Conservation (phyloP, 2,329 filamentous ascomycete genomes). For the Proliferodiscus dingleyae region DNA sequence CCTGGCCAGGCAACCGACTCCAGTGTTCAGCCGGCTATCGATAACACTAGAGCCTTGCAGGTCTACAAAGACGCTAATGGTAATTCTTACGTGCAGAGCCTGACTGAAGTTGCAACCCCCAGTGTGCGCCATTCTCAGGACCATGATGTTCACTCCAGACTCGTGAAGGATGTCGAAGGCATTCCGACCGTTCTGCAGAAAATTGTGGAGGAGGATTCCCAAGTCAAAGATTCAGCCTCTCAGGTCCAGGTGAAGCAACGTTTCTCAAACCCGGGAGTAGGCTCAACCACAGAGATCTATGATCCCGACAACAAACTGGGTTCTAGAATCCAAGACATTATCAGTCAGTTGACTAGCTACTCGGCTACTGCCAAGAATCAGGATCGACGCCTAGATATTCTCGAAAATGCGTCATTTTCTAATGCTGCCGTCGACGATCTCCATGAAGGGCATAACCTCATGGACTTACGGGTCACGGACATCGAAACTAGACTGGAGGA, state of each 20-base stretch:
- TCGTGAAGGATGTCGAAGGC: slow-evolving; percentile 13
- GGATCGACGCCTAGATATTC: slow-evolving; percentile 58
- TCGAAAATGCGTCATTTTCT: slow-evolving; percentile 68
- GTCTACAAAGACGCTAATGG: slow-evolving; percentile 26
- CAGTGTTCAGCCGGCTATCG: background rate
- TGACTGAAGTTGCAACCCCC: slow-evolving; percentile 28
- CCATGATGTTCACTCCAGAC: slow-evolving; percentile 10
- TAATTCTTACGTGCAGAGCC: slow-evolving; percentile 24
- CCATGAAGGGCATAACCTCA: slow-evolving; percentile 60
- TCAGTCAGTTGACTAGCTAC: slow-evolving; percentile 20
- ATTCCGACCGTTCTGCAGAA: slow-evolving; percentile 19
- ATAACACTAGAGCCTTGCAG: slow-evolving; percentile 18
- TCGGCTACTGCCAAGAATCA: slow-evolving; percentile 37
- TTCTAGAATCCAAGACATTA: slow-evolving; percentile 20
- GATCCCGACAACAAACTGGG: slow-evolving; percentile 16
- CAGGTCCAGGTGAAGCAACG: slow-evolving; percentile 20
- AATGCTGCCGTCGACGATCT: slow-evolving; percentile 63
- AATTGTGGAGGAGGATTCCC: slow-evolving; percentile 13
- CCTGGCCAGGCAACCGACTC: slow-evolving; percentile 1
- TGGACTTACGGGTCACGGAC: slow-evolving; percentile 64
- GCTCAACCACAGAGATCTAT: slow-evolving; percentile 5
- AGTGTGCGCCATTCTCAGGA: slow-evolving; percentile 21
- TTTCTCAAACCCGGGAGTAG: slow-evolving; percentile 7
- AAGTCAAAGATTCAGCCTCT: slow-evolving; percentile 12
- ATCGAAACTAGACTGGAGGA: slow-evolving; percentile 61